Conservation (phyloP, 805 yeast species). For the Metschnikowia gelsemii region DNA sequence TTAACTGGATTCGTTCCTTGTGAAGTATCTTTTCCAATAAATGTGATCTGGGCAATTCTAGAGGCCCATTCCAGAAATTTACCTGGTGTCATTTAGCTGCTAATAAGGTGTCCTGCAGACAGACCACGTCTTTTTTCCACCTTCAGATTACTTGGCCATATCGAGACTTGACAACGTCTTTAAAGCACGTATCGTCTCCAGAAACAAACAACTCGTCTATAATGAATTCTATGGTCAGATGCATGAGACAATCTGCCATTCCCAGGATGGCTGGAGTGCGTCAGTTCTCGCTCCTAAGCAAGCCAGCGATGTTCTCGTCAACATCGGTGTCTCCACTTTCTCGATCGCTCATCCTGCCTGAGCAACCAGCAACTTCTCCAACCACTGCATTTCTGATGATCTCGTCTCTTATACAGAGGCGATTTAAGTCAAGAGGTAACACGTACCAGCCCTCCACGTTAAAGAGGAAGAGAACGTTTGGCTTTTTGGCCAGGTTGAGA, state of each 20-base stretch:
- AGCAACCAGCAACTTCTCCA: slow-evolving; percentile 13
- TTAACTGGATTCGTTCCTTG: too few species aligned
- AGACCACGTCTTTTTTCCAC: too few species aligned
- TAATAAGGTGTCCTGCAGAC: too few species aligned
- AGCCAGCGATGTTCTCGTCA: slow-evolving; percentile 5
- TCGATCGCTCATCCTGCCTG: slow-evolving; percentile 5
- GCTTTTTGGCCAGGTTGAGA: slow-evolving; percentile 82
- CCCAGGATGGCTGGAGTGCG: slow-evolving; percentile 4
- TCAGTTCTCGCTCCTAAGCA: slow-evolving; percentile 17
- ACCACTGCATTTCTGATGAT: slow-evolving; percentile 25
- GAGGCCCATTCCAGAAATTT: too few species aligned
- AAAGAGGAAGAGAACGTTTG: slow-evolving; percentile 85
- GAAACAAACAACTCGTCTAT: too few species aligned
- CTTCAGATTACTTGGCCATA: too few species aligned
- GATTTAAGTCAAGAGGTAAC: slow-evolving; percentile 91
- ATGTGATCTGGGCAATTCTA: too few species aligned
- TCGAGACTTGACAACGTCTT: neutral
- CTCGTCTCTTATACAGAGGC: slow-evolving; percentile 45
- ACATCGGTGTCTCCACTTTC: slow-evolving; percentile 5
- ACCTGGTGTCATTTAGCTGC: too few species aligned
- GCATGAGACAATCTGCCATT: neutral
- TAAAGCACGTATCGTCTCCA: neutral
- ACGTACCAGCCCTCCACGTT: slow-evolving; percentile 92
- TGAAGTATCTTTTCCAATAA: too few species aligned
- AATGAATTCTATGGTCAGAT: slow-evolving; percentile 8